phyloP scores from a whole-genome alignment of 805 yeast species.

The Priceomyces castillae region DNA sequence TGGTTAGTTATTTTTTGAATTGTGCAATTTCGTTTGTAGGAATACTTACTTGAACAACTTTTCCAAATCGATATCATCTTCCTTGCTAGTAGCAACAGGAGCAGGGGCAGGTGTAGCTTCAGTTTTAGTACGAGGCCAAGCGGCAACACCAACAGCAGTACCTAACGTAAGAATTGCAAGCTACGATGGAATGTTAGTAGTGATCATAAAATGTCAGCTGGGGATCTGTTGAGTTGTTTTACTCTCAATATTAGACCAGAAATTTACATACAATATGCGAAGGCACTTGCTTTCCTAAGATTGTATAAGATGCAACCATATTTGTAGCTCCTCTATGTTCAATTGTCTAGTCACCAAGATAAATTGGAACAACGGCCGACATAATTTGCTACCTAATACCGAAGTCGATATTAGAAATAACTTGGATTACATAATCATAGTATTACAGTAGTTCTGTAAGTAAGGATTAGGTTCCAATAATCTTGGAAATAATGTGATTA shows the following conservation, averaged over 20 bases:
- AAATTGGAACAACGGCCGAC: background rate
- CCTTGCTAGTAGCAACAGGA: constrained; percentile 26
- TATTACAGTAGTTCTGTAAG: background rate
- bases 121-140: constrained; percentile 34
- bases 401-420: constrained; percentile 1
- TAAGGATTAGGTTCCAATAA: background rate
- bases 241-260: background rate
- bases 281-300: constrained; percentile 45
- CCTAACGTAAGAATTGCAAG: constrained; percentile 42
- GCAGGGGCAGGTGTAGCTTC: constrained; percentile 23
- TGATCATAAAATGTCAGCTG: background rate
- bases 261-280: constrained; percentile 40
- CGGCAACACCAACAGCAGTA: constrained; percentile 35
- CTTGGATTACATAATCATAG: constrained; percentile 1
- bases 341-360: background rate
- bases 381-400: background rate
- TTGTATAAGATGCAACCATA: constrained; percentile 43
- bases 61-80: constrained; percentile 44
- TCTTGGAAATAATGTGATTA: background rate
- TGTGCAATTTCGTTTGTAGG: background rate
- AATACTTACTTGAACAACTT: constrained; percentile 41
- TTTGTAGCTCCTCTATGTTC: background rate
- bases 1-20: constrained; percentile 15
- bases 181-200: constrained; percentile 22
- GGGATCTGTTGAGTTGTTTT: background rate